Conservation (phyloP, 2,329 filamentous ascomycete species). For the Diaporthe ampelina region DNA sequence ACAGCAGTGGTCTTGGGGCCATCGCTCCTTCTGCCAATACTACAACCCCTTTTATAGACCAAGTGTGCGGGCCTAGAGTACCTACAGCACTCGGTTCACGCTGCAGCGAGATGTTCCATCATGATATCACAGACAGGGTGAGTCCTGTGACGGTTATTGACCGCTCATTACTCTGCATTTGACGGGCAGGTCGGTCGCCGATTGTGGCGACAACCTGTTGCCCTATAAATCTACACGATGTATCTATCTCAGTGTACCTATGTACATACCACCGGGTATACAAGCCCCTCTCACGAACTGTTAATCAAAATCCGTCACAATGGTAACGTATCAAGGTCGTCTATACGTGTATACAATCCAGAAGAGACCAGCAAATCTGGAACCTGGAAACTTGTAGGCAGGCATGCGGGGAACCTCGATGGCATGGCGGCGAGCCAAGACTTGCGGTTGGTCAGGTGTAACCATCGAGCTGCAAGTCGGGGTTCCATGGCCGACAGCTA, state of each 20-base stretch:
- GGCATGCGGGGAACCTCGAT: conserved; percentile 22
- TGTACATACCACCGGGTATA: background rate
- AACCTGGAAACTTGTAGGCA: background rate
- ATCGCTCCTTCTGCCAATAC: background rate
- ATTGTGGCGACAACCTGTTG: background rate
- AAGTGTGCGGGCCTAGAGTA: background rate
- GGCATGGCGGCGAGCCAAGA: conserved; percentile 8
- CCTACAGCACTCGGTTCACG: background rate
- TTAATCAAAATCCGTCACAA: background rate
- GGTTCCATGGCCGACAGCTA: conserved; percentile 11
- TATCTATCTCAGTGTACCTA: background rate
- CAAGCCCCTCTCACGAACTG: no score
- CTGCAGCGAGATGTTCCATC: conserved; percentile 18
- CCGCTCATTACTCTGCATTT: conserved; percentile 11
- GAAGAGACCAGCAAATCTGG: background rate
- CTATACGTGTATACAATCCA: background rate
- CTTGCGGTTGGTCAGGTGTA: conserved; percentile 12
- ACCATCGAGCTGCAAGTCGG: conserved; percentile 15
- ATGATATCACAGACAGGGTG: background rate
- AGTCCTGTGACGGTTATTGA: background rate
- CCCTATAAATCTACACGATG: background rate
- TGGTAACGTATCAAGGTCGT: background rate
- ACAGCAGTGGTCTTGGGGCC: background rate
- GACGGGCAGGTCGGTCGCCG: background rate
- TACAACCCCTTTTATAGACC: background rate